These are phyloP conservation scores for Ophiostoma himal-ulmi DNA, from an alignment of 2,329 filamentous ascomycete species.

Conservation along the genomic window DNA sequence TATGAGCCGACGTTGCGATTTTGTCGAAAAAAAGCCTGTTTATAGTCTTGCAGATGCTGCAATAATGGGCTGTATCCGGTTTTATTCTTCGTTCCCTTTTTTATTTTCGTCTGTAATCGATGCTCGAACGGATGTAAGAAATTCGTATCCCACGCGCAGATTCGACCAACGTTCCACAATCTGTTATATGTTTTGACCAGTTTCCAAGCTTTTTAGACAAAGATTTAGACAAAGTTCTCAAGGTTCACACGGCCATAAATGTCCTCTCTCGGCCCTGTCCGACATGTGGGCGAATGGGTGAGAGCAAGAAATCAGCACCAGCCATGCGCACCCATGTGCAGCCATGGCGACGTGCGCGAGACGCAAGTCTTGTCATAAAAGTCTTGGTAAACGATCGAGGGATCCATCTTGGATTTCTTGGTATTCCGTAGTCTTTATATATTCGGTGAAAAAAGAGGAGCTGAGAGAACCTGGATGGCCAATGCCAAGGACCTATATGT, in stretches of 20 bases:
- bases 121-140: not conserved
- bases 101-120: not conserved
- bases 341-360: not conserved
- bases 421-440: not conserved
- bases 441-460: not conserved
- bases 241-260: not conserved
- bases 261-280: not conserved
- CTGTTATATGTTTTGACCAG: not conserved
- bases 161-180: not conserved
- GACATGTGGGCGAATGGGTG: not conserved
- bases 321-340: not conserved
- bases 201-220: not conserved
- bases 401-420: not conserved
- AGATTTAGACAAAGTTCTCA: not conserved
- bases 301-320: not conserved
- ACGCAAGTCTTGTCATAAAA: not conserved
- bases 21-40: not conserved
- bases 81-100: too few relatives aligned
- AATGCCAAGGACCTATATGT: not conserved
- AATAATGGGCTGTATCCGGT: not conserved
- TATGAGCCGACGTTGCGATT: not conserved
- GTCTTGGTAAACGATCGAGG: not conserved
- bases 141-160: not conserved
- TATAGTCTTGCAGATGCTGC: not conserved
- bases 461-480: not conserved